These are phyloP conservation scores for Stagonosporopsis vannaccii DNA, from an alignment of 2,329 filamentous ascomycete species.

Conservation along the genomic window DNA sequence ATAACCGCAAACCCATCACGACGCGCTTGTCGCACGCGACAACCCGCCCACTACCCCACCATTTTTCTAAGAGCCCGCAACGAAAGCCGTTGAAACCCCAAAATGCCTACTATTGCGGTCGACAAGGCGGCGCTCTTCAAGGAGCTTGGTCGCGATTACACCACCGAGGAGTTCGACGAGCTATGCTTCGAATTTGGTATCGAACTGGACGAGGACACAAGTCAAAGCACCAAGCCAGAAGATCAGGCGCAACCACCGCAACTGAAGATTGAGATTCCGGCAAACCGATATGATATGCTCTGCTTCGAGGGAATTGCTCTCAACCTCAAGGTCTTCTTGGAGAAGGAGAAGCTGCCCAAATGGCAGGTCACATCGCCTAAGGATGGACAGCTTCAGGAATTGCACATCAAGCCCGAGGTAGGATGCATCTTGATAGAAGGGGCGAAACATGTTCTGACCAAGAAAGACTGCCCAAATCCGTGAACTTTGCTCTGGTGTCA, in stretches of 20 bases:
- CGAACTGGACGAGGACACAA: constrained; percentile 88
- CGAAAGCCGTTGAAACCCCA: constrained; percentile 41
- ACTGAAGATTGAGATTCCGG: constrained; percentile 97
- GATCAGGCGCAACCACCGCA: constrained; percentile 79
- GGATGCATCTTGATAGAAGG: constrained; percentile 19
- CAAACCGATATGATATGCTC: constrained; percentile 93
- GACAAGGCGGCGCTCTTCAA: constrained; percentile 97
- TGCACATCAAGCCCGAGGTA: constrained; percentile 76
- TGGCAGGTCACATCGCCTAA: constrained; percentile 78
- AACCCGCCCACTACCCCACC: constrained; percentile 44
- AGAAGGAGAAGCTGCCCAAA: constrained; percentile 76
- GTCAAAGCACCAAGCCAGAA: constrained; percentile 44
- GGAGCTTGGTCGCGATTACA: constrained; percentile 88
- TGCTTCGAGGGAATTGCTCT: constrained; percentile 97
- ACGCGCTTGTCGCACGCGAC: constrained; percentile 30
- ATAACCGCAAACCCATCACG: constrained; percentile 18
- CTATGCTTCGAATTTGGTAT: constrained; percentile 99
- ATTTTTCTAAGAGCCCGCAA: constrained; percentile 22
- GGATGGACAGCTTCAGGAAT: constrained; percentile 76
- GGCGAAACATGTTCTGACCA: constrained; percentile 21
- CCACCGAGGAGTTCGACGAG: constrained; percentile 93
- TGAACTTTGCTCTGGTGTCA: constrained; percentile 86
- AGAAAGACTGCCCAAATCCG: constrained; percentile 76
- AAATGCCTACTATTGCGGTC: constrained; percentile 95
- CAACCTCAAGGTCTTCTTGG: constrained; percentile 94